Base-by-base conservation (phyloP, 257 asterid species). In the Capsicum baccatum region DNA sequence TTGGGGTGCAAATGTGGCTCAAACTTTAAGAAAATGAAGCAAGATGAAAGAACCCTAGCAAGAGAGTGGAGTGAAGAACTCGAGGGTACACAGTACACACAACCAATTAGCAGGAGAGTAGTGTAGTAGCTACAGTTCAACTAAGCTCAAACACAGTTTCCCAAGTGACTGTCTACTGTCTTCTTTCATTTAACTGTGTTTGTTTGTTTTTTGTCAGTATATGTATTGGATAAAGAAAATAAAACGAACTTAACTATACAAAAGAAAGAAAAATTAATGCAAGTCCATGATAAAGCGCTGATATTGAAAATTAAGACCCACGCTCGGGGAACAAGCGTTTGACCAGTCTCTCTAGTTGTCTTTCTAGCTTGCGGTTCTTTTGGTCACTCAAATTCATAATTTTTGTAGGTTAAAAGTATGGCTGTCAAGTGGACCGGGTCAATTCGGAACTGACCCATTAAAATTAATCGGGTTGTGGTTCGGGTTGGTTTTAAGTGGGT, bases 171-270 rank as follows among this genome's bases (percentile, higher is more conserved):
- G 47, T 50, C 9, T 37, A 48, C 19, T 48, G 80, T 76, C 81
- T 52, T 50, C 60, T 74, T 74, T 76, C 81, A 76, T 48, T 76
- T 21, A 54, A 76, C 58, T 26, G 3, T 76, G 48, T 52, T 12
- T 52, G 63, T 26, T 26, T 26, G 33, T 52, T 26, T 52, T 52
- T 76, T 76, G 81, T 52, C 63, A 26, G 48, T 52, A 21, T 13
- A 64, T 33, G 71, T 39, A 39, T 26, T 39, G 63, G 81, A 76
- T 52, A 26, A 76, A 76, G 63, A 76, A 76, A 76, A 16, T 76
- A 26, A 76, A 76, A 76, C 81, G 21, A 76, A 76, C 81, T 76
- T 52, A 76, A 76, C 63, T 52, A 26, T 26, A 26, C 26, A 26
- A 26, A 26, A 52, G 8, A 76, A 76, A 76, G 21, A 74, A 44